Evolutionary conservation across 768 basidiomycete genomes (phyloP), one percentile per base, ranked within the genome.

Genomic region (Butyriboletus loyo): DNA sequence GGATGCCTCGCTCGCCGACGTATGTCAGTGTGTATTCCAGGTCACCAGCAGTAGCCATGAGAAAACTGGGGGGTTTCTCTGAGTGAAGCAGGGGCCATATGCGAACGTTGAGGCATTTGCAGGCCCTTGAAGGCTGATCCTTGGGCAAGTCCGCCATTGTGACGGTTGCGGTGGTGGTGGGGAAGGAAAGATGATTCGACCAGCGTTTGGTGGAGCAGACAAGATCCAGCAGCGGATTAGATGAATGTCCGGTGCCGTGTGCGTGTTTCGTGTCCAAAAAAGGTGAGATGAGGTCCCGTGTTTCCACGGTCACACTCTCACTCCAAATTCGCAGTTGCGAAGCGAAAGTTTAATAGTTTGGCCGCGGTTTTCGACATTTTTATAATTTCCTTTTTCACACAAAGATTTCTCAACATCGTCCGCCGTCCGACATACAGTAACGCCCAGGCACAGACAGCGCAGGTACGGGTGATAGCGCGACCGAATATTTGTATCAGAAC

Each of bases 91-190:
- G 67, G 9, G 75, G 65, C 39, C 67, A 71, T 54, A 89, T 77
- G 56, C 79, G 81, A 41, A 90, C 75, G 63, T 90, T 90, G 53
- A 90, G 79, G 60, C 88, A 90, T 64, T 72, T 78, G 68, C 88
- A 90, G 49, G 87, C 76, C 70, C 77, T 82, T 32, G 56, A 56
- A 43, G 53, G 53, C 22, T 19, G 35, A 52, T 58, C 57, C 22
- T 54, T 52, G 55, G 49, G 53, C 42, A 52, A 37, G 31, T 65
- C 54, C 56, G 59, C 53, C 69, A 71, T 71, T 47, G 34, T 5
- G 50, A 50, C 50, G 53, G 56, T 5, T 1, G 54, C 22, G 52
- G 22, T 60, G 52, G 56, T 58, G 59, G 57, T 32, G 57, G 59
- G 43, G 56, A 57, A 58, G 54, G 48, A 49, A 59, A 47, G 54